Evolutionary conservation across 1,284 basidiomycete species (phyloP).

Genomic region (Ceratobasidium sp.): DNA sequence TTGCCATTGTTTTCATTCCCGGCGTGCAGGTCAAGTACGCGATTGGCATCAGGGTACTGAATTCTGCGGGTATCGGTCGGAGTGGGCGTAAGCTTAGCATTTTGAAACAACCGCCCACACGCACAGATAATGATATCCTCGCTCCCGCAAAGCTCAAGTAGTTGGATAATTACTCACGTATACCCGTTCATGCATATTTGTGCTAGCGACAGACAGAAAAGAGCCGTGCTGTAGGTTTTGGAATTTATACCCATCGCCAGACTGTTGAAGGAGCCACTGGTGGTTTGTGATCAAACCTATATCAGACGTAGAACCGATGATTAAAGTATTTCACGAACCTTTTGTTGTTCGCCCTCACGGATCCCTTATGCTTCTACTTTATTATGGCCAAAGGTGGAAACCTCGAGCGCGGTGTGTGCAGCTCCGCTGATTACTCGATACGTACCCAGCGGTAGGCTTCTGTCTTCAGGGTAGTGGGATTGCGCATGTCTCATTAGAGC

Average conservation of each 20-base stretch:
- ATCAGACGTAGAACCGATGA: no score
- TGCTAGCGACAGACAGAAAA: slow-evolving; percentile 4
- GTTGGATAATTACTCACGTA: slow-evolving; percentile 13
- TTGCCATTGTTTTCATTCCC: slow-evolving; percentile 1
- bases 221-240: slow-evolving; percentile 13
- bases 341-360: not conserved
- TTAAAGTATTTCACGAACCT: not conserved
- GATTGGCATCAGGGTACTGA: not conserved
- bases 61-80: not conserved
- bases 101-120: no score
- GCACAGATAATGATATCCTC: no score
- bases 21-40: not conserved
- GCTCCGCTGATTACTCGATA: slow-evolving; percentile 11
- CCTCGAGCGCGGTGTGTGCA: slow-evolving; percentile 1
- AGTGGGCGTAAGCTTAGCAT: no score
- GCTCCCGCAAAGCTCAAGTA: no score
- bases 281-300: not conserved
- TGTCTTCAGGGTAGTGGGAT: no score
- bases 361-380: slow-evolving; percentile 8
- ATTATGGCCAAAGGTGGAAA: slow-evolving; percentile 4
- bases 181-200: not conserved
- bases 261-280: slow-evolving; percentile 17
- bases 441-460: not conserved
- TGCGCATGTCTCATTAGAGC: not conserved
- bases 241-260: slow-evolving; percentile 13